Evolutionary conservation across 208 protist species (phyloP).

Genomic region (Trypanosoma conorhini): DNA sequence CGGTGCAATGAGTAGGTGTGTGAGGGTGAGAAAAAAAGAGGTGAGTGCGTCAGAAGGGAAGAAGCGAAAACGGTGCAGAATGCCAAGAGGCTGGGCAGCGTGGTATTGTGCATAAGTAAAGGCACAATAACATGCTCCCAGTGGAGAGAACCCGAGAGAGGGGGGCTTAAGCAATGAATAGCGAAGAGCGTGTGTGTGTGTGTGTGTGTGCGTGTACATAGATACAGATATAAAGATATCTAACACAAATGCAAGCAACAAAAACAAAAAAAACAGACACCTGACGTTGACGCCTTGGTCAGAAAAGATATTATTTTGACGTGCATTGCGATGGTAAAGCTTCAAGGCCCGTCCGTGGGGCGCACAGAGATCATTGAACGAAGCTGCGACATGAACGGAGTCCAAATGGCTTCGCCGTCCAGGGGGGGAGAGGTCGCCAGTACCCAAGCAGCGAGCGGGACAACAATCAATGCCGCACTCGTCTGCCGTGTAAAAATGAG

Average conservation of each 20-base stretch:
- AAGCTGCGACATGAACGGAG: background rate
- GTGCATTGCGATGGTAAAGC: background rate
- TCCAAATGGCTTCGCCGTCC: slow-evolving; percentile 8
- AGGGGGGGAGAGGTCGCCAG: slow-evolving; percentile 2
- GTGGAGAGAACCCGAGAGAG: background rate
- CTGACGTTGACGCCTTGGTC: background rate
- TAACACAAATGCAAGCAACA: no score
- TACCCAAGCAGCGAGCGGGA: background rate
- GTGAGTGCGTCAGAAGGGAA: background rate
- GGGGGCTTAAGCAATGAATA: background rate
- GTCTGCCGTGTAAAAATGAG: slow-evolving; percentile 7
- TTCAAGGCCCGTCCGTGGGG: background rate
- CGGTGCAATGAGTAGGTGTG: background rate
- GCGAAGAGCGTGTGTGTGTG: no score
- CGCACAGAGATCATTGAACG: background rate
- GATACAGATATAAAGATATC: no score
- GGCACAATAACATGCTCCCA: no score
- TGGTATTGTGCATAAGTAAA: no score
- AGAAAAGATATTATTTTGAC: background rate
- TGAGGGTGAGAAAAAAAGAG: background rate
- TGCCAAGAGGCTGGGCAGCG: background rate
- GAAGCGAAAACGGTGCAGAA: background rate
- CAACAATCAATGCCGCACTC: background rate
- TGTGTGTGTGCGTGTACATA: no score
- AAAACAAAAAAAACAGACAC: background rate